Evolutionary conservation across 2,329 filamentous ascomycete genomes (phyloP).

Genomic region (Ophiostoma australiae): DNA sequence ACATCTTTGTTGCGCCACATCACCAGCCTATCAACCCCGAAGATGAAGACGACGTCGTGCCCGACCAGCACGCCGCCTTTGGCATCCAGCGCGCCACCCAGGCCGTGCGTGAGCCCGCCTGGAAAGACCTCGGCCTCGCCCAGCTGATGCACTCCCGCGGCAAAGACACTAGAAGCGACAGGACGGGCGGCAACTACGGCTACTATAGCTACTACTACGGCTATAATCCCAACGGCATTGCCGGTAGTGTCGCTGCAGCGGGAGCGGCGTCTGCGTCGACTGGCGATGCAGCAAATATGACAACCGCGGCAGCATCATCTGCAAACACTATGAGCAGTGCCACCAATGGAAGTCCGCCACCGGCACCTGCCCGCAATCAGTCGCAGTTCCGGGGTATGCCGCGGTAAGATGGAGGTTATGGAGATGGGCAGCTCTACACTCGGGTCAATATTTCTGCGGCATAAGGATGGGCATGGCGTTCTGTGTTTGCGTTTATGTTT

Average conservation of each 20-base stretch:
- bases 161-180: background rate
- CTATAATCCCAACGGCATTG: conserved; percentile 25
- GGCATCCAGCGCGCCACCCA: conserved; percentile 79
- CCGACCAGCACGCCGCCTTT: conserved; percentile 82
- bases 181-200: conserved; percentile 32
- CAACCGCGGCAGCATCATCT: background rate
- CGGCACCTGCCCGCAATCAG: conserved; percentile 26
- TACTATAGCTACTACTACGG: conserved; percentile 29
- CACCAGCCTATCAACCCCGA: conserved; percentile 81
- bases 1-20: conserved; percentile 74
- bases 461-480: background rate
- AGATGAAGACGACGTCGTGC: conserved; percentile 83
- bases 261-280: background rate
- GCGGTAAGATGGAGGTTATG: conserved; percentile 5
- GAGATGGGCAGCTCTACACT: too few relatives aligned
- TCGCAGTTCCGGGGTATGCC: conserved; percentile 23
- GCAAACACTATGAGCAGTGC: background rate
- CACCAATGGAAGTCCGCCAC: background rate
- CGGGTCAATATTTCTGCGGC: background rate
- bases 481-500: too few relatives aligned
- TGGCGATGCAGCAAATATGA: conserved; percentile 14
- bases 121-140: conserved; percentile 72
- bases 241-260: background rate
- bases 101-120: conserved; percentile 63
- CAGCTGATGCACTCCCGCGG: conserved; percentile 65